Base-by-base conservation (phyloP, 768 basidiomycete species). In the Sarcodon aspratus region DNA sequence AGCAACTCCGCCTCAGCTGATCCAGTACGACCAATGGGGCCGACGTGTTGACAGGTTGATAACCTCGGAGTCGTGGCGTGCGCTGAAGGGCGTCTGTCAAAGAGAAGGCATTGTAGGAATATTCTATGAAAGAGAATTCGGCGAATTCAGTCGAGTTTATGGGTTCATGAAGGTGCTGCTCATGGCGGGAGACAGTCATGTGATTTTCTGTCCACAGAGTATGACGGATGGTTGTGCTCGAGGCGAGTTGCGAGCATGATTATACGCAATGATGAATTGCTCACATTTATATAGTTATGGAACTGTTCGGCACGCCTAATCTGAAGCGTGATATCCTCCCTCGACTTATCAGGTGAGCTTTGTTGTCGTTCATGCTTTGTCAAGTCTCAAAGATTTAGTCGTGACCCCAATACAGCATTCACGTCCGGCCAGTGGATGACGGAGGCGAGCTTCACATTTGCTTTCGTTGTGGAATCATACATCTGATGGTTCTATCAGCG, bases 351-450 rank as follows among this genome's bases (percentile, higher is more conserved):
- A 85, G 83, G 84, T 80, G 49, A 42, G 44, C 17, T 13, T 42
- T 48, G 45, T 5, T 10, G 8, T 42, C 32, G 48, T 2, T 21
- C 18, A 6, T 21, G 35, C 36, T 40, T 38, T 44, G 13, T 48
- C 27, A 34, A 34, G 38, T 34, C 36, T 42, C 6, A 46, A 48
- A 49, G 42, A n/a, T 32, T 4, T 50, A 85, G 84, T 57, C 81
- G 79, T 6, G 74, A 88, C 57, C 76, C 83, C 8, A 57, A 66
- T 1, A 49, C 61, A 32, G 80, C 82, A 0, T 88, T 79, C 52
- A 85, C 80, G 5, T 76, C 84, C 9, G 86, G 86, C 0, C 86
- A 89, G 63, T 89, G 85, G 85, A 86, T 85, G 85, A 87, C 85
- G 3, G 84, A 87, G 66, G 83, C 74, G 50, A 4, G 61, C 51